A percentile compares a stretch with the other conserved stretches of the same genome.
Evolutionary conservation across 2,329 filamentous ascomycete species (phyloP).

Genomic region (Myriosclerotinia scirpicola): DNA sequence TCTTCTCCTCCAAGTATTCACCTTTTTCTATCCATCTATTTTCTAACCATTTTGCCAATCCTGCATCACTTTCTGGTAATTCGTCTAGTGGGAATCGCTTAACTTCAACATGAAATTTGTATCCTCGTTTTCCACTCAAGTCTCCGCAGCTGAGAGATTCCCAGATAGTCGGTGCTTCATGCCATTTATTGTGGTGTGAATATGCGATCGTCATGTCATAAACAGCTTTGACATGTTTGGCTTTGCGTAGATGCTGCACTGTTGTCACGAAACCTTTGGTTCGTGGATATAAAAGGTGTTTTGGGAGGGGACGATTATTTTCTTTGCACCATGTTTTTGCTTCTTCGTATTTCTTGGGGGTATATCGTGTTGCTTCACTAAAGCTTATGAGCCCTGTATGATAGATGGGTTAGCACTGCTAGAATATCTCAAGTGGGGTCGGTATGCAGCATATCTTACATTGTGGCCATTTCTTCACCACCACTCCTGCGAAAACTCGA

Average conservation of each 20-base stretch:
- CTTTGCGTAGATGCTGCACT: constrained; percentile 54
- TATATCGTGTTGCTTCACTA: constrained; percentile 63
- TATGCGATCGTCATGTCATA: constrained; percentile 59
- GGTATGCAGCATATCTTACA: constrained; percentile 47
- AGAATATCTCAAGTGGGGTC: neutral
- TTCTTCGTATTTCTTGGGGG: constrained; percentile 52
- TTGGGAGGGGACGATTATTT: constrained; percentile 51
- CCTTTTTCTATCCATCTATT: constrained; percentile 55
- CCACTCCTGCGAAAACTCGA: constrained; percentile 56
- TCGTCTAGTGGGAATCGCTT: constrained; percentile 51
- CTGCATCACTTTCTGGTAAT: constrained; percentile 50
- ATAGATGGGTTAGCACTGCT: constrained; percentile 21
- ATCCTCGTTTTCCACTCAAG: constrained; percentile 45
- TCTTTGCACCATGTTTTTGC: constrained; percentile 54
- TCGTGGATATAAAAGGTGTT: constrained; percentile 59
- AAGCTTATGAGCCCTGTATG: constrained; percentile 61
- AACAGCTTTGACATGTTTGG: constrained; percentile 53
- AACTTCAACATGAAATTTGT: constrained; percentile 52
- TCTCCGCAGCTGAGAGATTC: constrained; percentile 48
- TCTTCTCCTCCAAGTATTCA: constrained; percentile 49
- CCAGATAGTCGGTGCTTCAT: constrained; percentile 53
- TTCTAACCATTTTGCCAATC: constrained; percentile 54
- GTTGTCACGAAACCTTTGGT: constrained; percentile 62
- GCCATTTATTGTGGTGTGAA: constrained; percentile 47
- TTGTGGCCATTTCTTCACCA: constrained; percentile 53